A percentile compares a stretch with the other conserved stretches of the same genome.
Conservation (phyloP, 208 protist species). For the Trypanosoma conorhini region DNA sequence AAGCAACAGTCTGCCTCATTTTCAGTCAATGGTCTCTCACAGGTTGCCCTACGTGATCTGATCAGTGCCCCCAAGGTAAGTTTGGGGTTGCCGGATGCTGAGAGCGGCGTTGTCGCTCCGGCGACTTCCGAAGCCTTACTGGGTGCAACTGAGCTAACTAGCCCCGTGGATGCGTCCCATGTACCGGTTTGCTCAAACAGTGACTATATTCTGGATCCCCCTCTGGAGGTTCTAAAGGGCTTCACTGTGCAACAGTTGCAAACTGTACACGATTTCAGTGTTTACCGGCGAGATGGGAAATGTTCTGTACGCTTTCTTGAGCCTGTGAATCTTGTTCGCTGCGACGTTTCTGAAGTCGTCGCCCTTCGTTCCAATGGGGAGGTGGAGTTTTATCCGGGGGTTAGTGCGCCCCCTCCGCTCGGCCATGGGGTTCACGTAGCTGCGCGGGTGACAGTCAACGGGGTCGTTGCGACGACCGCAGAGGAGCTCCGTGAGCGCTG, state of each 20-base stretch:
- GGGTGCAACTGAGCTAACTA: neutral
- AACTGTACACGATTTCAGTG: slow-evolving; percentile 48
- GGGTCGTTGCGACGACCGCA: slow-evolving; percentile 37
- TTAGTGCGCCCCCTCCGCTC: slow-evolving; percentile 30
- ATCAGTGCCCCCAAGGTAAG: slow-evolving; percentile 48
- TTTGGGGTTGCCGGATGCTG: slow-evolving; percentile 21
- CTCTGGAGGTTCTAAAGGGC: slow-evolving; percentile 47
- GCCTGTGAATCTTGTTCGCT: slow-evolving; percentile 80
- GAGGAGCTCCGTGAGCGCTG: slow-evolving; percentile 39
- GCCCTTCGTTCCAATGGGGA: slow-evolving; percentile 54
- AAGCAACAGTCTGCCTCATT: slow-evolving; percentile 50
- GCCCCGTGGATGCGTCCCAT: slow-evolving; percentile 16
- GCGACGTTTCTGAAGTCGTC: slow-evolving; percentile 62
- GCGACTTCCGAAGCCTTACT: neutral
- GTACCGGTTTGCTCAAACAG: slow-evolving; percentile 59
- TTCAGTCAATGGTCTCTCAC: slow-evolving; percentile 47
- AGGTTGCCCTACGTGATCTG: slow-evolving; percentile 51
- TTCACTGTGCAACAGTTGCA: slow-evolving; percentile 54
- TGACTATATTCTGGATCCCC: slow-evolving; percentile 64
- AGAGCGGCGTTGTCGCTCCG: neutral
- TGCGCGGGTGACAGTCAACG: slow-evolving; percentile 67
- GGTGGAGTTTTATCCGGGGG: slow-evolving; percentile 61
- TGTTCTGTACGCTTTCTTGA: slow-evolving; percentile 69
- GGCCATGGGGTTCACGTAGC: slow-evolving; percentile 56
- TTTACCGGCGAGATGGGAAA: slow-evolving; percentile 63